Evolutionary conservation across 306 rosid genomes (phyloP), one percentile per base, ranked within the genome.

Genomic region (Vigna hirtella): DNA sequence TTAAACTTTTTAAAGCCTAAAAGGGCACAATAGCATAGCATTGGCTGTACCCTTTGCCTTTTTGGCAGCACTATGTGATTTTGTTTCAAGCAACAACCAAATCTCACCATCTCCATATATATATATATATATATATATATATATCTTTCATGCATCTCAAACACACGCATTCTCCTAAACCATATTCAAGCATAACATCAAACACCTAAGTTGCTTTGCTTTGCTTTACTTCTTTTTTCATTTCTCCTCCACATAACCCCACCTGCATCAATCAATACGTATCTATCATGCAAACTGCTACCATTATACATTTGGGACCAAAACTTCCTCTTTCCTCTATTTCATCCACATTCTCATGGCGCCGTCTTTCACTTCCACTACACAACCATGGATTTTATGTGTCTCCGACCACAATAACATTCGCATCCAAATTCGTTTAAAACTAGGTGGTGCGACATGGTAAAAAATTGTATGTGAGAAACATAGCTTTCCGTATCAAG

Each of bases 41-140:
- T 76, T 81, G 81, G 85, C 64, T 77, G 73, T 62, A 79, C 66
- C 72, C 82, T 68, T 77, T 79, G 80, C 73, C 81, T 74, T 83
- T 80, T 83, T 75, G 82, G 82, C 75, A 82, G 32, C 83, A 80
- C 77, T 70, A 72, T 78, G 77, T 59, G 77, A 78, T 76, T 72
- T 84, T 76, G 78, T 73, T 76, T 81, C 73, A 82, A 86, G 83
- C 86, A 76, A 59, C 48, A 32, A 70, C 58, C 62, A 57, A 84
- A 75, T n/a, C 67, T 68, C 58, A 63, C 67, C 70, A 67, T 64
- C 74, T 42, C 13, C 17, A 16, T 58, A 53, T 79, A 20, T 18
- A 18, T 18, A 18, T 18, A 18, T 18, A 18, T 18, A 18, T 18
- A 18, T 18, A 18, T 18, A 18, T 18, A 18, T 18, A 18, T 20